phyloP scores from a whole-genome alignment of 208 protist species.

The Crithidia fasciculata region DNA sequence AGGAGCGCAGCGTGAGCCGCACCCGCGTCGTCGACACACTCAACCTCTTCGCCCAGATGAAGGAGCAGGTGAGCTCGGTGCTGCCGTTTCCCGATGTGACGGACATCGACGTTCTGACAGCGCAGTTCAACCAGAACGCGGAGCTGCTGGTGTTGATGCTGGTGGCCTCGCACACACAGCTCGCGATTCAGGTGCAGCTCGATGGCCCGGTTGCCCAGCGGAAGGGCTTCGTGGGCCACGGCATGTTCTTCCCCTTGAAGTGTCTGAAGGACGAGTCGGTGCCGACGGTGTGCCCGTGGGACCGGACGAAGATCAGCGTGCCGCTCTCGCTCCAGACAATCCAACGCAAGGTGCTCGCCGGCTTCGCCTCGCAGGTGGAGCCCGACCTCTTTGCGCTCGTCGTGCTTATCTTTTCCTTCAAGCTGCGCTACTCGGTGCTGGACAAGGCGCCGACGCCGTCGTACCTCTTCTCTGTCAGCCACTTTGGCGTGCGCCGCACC shows the following conservation, averaged over 20 bases:
- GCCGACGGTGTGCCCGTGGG: conserved; percentile 73
- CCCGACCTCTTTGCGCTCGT: conserved; percentile 67
- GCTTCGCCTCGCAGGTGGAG: conserved; percentile 64
- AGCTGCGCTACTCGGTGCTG: conserved; percentile 39
- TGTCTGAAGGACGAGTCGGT: conserved; percentile 62
- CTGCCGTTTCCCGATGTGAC: conserved; percentile 66
- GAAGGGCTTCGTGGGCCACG: conserved; percentile 57
- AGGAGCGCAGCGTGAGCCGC: conserved; percentile 64
- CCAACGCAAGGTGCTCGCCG: conserved; percentile 61
- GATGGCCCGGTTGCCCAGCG: conserved; percentile 49
- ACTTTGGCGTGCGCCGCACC: conserved; percentile 47
- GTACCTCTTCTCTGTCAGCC: conserved; percentile 45
- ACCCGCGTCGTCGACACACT: conserved; percentile 67
- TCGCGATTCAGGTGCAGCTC: conserved; percentile 66
- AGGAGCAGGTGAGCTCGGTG: conserved; percentile 67
- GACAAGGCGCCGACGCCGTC: conserved; percentile 20
- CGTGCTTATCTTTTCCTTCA: conserved; percentile 64
- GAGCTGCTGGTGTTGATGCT: conserved; percentile 53
- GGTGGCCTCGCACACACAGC: conserved; percentile 67
- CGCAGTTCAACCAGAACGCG: conserved; percentile 59
- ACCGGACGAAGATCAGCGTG: conserved; percentile 53
- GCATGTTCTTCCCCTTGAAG: conserved; percentile 72
- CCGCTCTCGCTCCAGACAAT: conserved; percentile 70
- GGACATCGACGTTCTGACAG: conserved; percentile 65
- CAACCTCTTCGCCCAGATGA: conserved; percentile 70